These are phyloP conservation scores for Acacia pycnantha DNA, from an alignment of 331 rosid species.

Conservation along the genomic window DNA sequence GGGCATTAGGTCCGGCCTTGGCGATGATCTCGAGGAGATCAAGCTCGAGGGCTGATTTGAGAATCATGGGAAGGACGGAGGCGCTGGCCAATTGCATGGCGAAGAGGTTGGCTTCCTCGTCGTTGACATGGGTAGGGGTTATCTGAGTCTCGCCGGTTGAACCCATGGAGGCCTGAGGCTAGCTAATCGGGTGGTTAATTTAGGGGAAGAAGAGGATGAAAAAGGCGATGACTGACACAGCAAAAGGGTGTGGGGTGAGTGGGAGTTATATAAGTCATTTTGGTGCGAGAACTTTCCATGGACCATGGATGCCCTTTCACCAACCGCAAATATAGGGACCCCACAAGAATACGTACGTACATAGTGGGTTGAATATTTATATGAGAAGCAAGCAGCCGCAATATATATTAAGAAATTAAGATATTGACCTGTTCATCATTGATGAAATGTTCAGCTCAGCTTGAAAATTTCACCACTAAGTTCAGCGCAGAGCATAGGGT, in stretches of 20 bases:
- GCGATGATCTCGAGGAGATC: conserved; percentile 78
- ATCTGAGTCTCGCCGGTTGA: conserved; percentile 74
- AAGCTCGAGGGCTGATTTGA: conserved; percentile 76
- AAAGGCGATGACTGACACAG: background rate
- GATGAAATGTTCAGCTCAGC: background rate
- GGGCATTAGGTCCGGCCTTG: conserved; percentile 58
- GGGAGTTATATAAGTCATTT: background rate
- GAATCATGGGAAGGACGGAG: conserved; percentile 83
- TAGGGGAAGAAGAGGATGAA: background rate
- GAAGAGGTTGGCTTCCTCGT: conserved; percentile 84
- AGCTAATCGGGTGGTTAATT: background rate
- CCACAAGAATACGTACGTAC: background rate
- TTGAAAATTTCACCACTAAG: background rate
- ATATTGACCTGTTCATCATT: background rate
- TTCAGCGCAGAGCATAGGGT: background rate
- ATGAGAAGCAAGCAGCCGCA: background rate
- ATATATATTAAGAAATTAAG: background rate
- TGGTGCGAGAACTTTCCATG: background rate
- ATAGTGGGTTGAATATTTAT: background rate
- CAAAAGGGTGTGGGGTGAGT: background rate
- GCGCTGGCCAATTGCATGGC: conserved; percentile 93
- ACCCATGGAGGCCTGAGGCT: conserved; percentile 44
- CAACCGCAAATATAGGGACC: conserved; percentile 3
- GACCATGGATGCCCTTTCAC: background rate
- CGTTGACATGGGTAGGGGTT: conserved; percentile 67